phyloP scores from a whole-genome alignment of 257 asterid species.

The Echium plantagineum region DNA sequence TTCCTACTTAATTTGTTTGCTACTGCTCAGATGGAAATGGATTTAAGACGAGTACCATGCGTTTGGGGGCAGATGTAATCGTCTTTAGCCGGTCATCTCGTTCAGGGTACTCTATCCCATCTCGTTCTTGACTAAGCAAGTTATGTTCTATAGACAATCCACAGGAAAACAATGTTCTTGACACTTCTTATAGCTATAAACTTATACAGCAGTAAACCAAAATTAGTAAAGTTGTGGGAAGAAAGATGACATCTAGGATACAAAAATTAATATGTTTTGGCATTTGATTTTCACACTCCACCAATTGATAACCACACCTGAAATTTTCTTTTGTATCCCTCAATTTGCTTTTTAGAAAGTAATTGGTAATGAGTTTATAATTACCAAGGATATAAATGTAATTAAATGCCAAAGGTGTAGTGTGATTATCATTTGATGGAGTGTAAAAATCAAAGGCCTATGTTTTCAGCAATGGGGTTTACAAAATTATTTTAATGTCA shows the following conservation, averaged over 20 bases:
- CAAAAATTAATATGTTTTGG: no score
- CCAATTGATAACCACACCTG: no score
- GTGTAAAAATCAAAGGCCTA: no score
- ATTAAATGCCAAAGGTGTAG: no score
- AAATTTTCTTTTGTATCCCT: no score
- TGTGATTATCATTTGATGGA: no score
- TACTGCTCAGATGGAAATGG: conserved; percentile 76
- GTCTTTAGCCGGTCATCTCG: conserved; percentile 67
- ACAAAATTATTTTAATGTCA: no score
- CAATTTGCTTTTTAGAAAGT: no score
- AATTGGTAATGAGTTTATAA: no score
- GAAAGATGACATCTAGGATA: not conserved
- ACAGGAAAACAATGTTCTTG: not conserved
- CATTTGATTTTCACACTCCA: no score
- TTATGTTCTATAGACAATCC: not conserved
- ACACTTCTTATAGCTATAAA: not conserved
- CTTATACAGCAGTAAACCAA: not conserved
- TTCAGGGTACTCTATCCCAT: conserved; percentile 50
- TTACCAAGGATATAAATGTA: no score
- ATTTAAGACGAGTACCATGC: conserved; percentile 96
- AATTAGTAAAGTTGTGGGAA: no score
- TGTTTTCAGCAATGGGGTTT: not conserved
- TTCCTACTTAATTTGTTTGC: not conserved
- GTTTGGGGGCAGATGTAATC: conserved; percentile 83
- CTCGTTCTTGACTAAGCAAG: conserved; percentile 1